Evolutionary conservation across 1,139 yeast species (phyloP).

Genomic region (Pichia sorboxylosa): DNA sequence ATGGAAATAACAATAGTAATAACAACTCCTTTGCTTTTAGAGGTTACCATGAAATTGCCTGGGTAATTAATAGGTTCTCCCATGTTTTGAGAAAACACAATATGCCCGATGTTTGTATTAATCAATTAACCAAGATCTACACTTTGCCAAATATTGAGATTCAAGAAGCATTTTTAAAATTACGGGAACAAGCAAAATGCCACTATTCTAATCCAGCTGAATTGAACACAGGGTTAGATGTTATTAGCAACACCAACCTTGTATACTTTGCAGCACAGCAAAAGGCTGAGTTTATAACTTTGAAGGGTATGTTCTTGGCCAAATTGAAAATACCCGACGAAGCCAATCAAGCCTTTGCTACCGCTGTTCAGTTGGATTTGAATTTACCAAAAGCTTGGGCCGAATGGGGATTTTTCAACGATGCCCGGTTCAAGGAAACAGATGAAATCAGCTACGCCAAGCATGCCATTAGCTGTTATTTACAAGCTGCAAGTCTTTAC

Average conservation of each 20-base stretch:
- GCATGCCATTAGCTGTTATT: slow-evolving; percentile 88
- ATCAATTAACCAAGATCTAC: slow-evolving; percentile 85
- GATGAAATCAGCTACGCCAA: slow-evolving; percentile 78
- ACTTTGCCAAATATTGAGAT: slow-evolving; percentile 95
- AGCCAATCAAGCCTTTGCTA: slow-evolving; percentile 94
- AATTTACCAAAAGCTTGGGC: slow-evolving; percentile 98
- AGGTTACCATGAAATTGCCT: slow-evolving; percentile 97
- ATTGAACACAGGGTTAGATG: slow-evolving; percentile 88
- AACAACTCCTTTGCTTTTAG: slow-evolving; percentile 89
- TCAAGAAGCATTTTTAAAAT: slow-evolving; percentile 91
- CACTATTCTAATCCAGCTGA: slow-evolving; percentile 87
- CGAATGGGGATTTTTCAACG: slow-evolving; percentile 97
- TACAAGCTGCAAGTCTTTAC: slow-evolving; percentile 95
- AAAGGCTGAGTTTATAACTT: slow-evolving; percentile 92
- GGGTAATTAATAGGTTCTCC: slow-evolving; percentile 97
- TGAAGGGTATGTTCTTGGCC: slow-evolving; percentile 95
- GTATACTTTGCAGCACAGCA: slow-evolving; percentile 95
- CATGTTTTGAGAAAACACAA: slow-evolving; percentile 96
- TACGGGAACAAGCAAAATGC: slow-evolving; percentile 95
- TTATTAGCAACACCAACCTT: slow-evolving; percentile 88
- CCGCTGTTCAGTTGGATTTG: slow-evolving; percentile 91
- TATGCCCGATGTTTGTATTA: slow-evolving; percentile 93
- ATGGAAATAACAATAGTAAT: slow-evolving; percentile 29
- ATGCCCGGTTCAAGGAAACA: slow-evolving; percentile 73
- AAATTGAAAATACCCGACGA: slow-evolving; percentile 83